Conservation (phyloP, 306 rosid species). For the Oxytropis ochrocephala region DNA sequence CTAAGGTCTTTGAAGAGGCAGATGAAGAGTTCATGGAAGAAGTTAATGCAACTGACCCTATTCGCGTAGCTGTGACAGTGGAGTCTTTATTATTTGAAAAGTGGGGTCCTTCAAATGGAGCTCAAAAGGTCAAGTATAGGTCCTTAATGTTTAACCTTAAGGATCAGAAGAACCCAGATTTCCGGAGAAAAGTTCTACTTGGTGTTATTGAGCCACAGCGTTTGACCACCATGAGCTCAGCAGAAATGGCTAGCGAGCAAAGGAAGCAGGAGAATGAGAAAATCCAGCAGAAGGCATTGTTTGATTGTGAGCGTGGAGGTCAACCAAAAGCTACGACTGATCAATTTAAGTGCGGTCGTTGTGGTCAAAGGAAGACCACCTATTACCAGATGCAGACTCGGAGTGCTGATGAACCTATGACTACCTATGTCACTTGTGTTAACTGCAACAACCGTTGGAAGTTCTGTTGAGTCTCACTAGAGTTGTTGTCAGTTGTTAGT, state of each 20-base stretch:
- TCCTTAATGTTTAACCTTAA: constrained; percentile 86
- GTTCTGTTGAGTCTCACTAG: constrained; percentile 59
- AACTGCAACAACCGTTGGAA: constrained; percentile 93
- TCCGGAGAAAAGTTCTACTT: constrained; percentile 82
- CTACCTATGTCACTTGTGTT: constrained; percentile 89
- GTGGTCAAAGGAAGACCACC: constrained; percentile 87
- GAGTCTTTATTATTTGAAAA: constrained; percentile 79
- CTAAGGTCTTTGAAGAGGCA: constrained; percentile 66
- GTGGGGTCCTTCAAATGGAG: constrained; percentile 91
- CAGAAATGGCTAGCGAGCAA: constrained; percentile 92
- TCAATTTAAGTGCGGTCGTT: constrained; percentile 86
- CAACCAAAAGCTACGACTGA: constrained; percentile 76
- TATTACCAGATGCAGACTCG: constrained; percentile 98
- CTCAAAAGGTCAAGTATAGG: constrained; percentile 85
- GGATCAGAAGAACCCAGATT: constrained; percentile 90
- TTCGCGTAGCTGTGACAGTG: constrained; percentile 79
- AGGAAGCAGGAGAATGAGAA: constrained; percentile 65
- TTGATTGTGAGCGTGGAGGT: constrained; percentile 78
- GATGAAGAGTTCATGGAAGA: constrained; percentile 43
- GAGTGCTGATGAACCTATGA: constrained; percentile 99
- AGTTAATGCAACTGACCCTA: constrained; percentile 68
- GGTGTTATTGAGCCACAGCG: constrained; percentile 63
- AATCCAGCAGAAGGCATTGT: constrained; percentile 67
- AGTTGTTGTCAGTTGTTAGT: constrained; percentile 29
- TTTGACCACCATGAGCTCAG: constrained; percentile 61